Conservation (phyloP, 306 rosid species). For the Nissolia schottii region DNA sequence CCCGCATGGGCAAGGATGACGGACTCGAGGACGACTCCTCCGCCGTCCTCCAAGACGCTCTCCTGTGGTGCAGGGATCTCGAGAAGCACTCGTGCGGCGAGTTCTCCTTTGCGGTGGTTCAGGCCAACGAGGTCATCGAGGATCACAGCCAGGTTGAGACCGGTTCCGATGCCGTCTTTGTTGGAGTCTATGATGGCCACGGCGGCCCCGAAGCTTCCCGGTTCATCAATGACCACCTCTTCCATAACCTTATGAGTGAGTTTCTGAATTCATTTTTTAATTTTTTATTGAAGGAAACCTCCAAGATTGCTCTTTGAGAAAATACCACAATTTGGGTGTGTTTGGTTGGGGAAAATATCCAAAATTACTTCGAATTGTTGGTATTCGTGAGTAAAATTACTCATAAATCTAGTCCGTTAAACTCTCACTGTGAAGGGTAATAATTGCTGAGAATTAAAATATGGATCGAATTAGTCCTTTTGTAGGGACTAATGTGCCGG, state of each 20-base stretch:
- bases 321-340: too few species aligned
- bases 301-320: too few species aligned
- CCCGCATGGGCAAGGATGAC: constrained; percentile 81
- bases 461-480: too few species aligned
- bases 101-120: constrained; percentile 75
- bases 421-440: too few species aligned
- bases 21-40: constrained; percentile 28
- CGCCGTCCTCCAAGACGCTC: constrained; percentile 47
- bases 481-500: too few species aligned
- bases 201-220: constrained; percentile 77
- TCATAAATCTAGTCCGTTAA: too few species aligned
- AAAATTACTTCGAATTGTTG: too few species aligned
- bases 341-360: too few species aligned
- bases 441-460: too few species aligned
- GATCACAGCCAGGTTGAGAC: constrained; percentile 89
- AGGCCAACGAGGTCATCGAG: constrained; percentile 69
- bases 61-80: constrained; percentile 65
- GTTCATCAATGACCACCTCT: constrained; percentile 60
- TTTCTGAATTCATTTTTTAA: neutral
- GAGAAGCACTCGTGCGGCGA: constrained; percentile 72
- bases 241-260: constrained; percentile 61
- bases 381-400: too few species aligned
- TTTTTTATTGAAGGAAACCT: too few species aligned
- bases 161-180: constrained; percentile 57
- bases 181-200: constrained; percentile 92